Evolutionary conservation across 1,139 yeast species (phyloP).

Genomic region (Keqinozyma sinolaborantium): DNA sequence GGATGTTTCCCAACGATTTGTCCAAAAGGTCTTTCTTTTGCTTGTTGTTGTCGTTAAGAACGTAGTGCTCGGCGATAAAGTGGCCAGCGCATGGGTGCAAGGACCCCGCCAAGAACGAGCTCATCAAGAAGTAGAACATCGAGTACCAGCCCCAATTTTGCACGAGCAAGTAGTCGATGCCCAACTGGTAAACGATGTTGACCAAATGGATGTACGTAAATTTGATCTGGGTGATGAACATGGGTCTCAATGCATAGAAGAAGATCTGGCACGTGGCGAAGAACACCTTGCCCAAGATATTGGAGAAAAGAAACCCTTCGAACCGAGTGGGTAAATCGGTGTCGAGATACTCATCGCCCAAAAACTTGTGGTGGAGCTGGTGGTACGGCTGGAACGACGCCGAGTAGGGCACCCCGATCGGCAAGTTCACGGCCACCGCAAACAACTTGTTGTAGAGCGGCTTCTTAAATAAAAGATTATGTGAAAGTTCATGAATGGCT

Average conservation of each 20-base stretch:
- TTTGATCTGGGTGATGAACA: slow-evolving; percentile 74
- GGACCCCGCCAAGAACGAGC: slow-evolving; percentile 87
- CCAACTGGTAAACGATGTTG: slow-evolving; percentile 60
- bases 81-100: slow-evolving; percentile 95
- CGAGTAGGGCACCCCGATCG: slow-evolving; percentile 86
- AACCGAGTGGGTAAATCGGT: slow-evolving; percentile 81
- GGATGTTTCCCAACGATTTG: slow-evolving; percentile 20
- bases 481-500: slow-evolving; percentile 86
- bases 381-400: slow-evolving; percentile 94
- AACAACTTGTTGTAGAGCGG: slow-evolving; percentile 76
- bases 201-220: slow-evolving; percentile 72
- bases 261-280: slow-evolving; percentile 88
- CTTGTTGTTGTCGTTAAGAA: slow-evolving; percentile 58
- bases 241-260: slow-evolving; percentile 86
- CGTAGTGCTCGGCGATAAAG: slow-evolving; percentile 91
- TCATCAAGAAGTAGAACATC: slow-evolving; percentile 62
- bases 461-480: slow-evolving; percentile 78
- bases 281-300: slow-evolving; percentile 81
- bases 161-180: slow-evolving; percentile 56
- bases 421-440: slow-evolving; percentile 74
- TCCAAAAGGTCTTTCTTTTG: slow-evolving; percentile 16
- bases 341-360: slow-evolving; percentile 83
- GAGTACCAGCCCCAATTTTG: slow-evolving; percentile 62
- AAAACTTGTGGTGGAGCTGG: slow-evolving; percentile 83
- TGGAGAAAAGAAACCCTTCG: slow-evolving; percentile 73